Conservation (phyloP, 371 early-diverging fungal genomes). For the Zychaea mexicana region DNA sequence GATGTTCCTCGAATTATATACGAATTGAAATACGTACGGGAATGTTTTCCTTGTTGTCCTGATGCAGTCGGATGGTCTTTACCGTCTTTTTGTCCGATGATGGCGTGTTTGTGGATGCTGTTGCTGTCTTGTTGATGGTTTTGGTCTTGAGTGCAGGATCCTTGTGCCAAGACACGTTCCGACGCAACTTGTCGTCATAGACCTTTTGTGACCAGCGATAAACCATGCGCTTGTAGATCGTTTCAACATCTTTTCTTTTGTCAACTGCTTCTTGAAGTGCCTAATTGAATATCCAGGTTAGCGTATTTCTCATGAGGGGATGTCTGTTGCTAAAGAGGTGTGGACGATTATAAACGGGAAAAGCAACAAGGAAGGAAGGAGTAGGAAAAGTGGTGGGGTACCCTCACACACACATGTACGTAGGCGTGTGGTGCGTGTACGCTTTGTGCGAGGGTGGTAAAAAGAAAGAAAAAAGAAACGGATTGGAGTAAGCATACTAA, state of each 20-base stretch:
- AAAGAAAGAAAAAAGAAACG: not conserved
- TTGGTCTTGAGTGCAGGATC: not conserved
- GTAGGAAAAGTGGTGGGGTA: too few relatives aligned
- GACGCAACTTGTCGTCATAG: not conserved
- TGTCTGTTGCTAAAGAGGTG: too few relatives aligned
- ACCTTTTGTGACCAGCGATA: not conserved
- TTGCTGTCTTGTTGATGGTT: not conserved
- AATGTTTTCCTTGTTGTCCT: slow-evolving; percentile 3
- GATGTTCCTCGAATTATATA: too few relatives aligned
- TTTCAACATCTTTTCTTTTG: not conserved
- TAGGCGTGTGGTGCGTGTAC: not conserved
- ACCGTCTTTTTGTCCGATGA: not conserved
- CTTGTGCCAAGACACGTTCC: not conserved
- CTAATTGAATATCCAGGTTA: not conserved
- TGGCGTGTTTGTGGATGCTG: too few relatives aligned
- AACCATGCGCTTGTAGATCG: not conserved
- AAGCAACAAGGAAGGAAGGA: too few relatives aligned
- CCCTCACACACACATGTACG: too few relatives aligned
- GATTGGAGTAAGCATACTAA: not conserved
- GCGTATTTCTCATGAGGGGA: too few relatives aligned
- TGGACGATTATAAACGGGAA: too few relatives aligned
- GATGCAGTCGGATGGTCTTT: not conserved
- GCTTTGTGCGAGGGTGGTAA: not conserved
- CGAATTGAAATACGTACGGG: not conserved
- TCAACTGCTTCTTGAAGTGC: not conserved